Evolutionary conservation across 2,329 filamentous ascomycete species (phyloP).

Genomic region (Aspergillus quadrilineatus): DNA sequence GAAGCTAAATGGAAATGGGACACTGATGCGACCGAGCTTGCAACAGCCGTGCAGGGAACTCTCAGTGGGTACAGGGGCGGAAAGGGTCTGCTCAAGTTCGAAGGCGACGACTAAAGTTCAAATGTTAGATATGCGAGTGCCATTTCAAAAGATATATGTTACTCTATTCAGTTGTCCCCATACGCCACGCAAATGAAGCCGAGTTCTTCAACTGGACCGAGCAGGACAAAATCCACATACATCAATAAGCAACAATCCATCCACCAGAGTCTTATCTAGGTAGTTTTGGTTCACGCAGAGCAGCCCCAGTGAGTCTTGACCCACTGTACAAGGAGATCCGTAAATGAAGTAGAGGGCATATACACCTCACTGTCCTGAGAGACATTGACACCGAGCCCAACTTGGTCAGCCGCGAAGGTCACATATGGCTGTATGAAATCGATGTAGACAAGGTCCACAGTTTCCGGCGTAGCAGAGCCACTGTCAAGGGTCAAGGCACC

Average conservation of each 20-base stretch:
- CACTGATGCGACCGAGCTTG: constrained; percentile 68
- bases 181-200: no score
- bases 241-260: no score
- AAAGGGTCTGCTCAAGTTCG: constrained; percentile 88
- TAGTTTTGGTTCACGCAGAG: constrained; percentile 2
- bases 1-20: constrained; percentile 81
- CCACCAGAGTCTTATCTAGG: no score
- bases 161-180: no score
- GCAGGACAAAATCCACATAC: no score
- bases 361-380: constrained; percentile 52
- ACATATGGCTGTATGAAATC: constrained; percentile 88
- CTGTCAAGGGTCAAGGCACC: constrained; percentile 59
- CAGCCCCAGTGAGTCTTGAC: constrained; percentile 56
- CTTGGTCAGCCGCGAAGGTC: constrained; percentile 67
- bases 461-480: constrained; percentile 57
- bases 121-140: constrained; percentile 18
- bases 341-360: constrained; percentile 55
- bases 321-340: constrained; percentile 60
- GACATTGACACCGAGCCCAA: constrained; percentile 51
- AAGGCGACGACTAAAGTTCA: constrained; percentile 39
- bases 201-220: no score
- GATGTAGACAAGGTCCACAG: constrained; percentile 84
- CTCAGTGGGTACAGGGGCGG: constrained; percentile 80
- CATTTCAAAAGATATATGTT: not conserved
- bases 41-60: constrained; percentile 75